phyloP scores from a whole-genome alignment of 2,329 filamentous ascomycete genomes.

The Exutisphaerella laricina region DNA sequence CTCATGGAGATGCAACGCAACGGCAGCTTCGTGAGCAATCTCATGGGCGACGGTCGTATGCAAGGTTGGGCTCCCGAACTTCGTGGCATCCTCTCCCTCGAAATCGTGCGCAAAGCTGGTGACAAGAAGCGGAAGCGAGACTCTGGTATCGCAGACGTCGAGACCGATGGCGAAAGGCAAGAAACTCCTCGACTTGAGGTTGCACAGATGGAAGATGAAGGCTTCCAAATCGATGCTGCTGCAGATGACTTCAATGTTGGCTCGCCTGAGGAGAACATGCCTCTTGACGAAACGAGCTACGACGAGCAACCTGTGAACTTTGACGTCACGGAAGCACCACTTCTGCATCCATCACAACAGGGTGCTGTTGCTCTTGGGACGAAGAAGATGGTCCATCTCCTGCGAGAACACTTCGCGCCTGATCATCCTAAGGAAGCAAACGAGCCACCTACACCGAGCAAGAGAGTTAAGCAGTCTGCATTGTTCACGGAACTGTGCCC shows the following conservation, averaged over 20 bases:
- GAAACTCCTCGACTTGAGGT: slow-evolving; percentile 26
- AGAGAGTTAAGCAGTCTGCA: slow-evolving; percentile 69
- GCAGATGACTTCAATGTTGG: slow-evolving; percentile 30
- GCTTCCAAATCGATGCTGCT: slow-evolving; percentile 20
- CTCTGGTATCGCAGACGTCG: slow-evolving; percentile 71
- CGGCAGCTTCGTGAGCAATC: slow-evolving; percentile 80
- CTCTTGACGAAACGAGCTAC: slow-evolving; percentile 22
- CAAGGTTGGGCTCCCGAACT: slow-evolving; percentile 87
- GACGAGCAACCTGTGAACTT: slow-evolving; percentile 41
- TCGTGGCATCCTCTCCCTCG: slow-evolving; percentile 82
- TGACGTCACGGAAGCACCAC: slow-evolving; percentile 70
- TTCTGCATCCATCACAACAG: slow-evolving; percentile 75
- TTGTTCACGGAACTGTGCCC: slow-evolving; percentile 90
- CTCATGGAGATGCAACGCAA: slow-evolving; percentile 88
- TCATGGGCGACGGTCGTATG: slow-evolving; percentile 70
- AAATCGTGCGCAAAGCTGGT: slow-evolving; percentile 67
- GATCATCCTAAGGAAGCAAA: slow-evolving; percentile 55
- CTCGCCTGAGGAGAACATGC: slow-evolving; percentile 15
- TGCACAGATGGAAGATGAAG: slow-evolving; percentile 30
- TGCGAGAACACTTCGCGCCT: slow-evolving; percentile 70
- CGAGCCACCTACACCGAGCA: slow-evolving; percentile 59
- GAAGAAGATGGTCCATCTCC: slow-evolving; percentile 89
- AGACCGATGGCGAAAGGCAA: slow-evolving; percentile 43
- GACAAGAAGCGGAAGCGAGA: slow-evolving; percentile 94
- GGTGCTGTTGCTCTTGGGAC: slow-evolving; percentile 86